phyloP scores from a whole-genome alignment of 2,329 filamentous ascomycete species.

The Teratosphaeria gauchensis region DNA sequence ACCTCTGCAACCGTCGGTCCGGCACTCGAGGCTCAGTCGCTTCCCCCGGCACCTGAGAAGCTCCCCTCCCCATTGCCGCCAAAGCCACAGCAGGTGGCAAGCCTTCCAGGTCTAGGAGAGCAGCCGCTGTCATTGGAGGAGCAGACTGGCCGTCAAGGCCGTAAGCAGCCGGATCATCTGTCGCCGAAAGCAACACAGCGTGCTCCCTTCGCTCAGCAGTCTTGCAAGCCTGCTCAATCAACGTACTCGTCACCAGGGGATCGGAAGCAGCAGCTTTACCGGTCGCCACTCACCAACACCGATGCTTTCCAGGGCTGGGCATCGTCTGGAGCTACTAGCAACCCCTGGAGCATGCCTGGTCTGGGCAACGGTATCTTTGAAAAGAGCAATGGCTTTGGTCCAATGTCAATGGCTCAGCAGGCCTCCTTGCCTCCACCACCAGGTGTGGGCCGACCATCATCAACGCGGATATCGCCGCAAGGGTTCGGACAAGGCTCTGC shows the following conservation, averaged over 20 bases:
- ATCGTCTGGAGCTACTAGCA: slow-evolving; percentile 37
- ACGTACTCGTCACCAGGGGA: slow-evolving; percentile 31
- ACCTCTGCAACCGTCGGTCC: slow-evolving; percentile 7
- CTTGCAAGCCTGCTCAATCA: slow-evolving; percentile 29
- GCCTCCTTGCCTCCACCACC: slow-evolving; percentile 20
- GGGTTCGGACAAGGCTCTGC: slow-evolving; percentile 15
- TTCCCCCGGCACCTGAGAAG: slow-evolving; percentile 10
- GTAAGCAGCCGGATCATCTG: slow-evolving; percentile 7
- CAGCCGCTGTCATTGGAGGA: slow-evolving; percentile 6
- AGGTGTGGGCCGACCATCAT: slow-evolving; percentile 20
- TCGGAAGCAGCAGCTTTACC: slow-evolving; percentile 25
- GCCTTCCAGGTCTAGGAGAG: slow-evolving; percentile 8
- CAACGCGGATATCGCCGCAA: slow-evolving; percentile 25
- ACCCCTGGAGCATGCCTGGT: slow-evolving; percentile 66
- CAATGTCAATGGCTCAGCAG: slow-evolving; percentile 20
- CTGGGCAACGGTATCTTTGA: slow-evolving; percentile 73
- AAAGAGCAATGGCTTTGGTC: slow-evolving; percentile 19
- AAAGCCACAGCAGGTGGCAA: slow-evolving; percentile 8
- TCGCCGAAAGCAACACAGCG: slow-evolving; percentile 16
- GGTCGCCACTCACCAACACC: slow-evolving; percentile 19
- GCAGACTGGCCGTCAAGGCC: slow-evolving; percentile 8
- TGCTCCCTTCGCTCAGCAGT: slow-evolving; percentile 14
- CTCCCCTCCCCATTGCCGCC: slow-evolving; percentile 13
- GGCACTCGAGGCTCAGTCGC: slow-evolving; percentile 4
- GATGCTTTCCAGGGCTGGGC: slow-evolving; percentile 21